Conservation (phyloP, 306 rosid species). For the Medicago arabica region DNA sequence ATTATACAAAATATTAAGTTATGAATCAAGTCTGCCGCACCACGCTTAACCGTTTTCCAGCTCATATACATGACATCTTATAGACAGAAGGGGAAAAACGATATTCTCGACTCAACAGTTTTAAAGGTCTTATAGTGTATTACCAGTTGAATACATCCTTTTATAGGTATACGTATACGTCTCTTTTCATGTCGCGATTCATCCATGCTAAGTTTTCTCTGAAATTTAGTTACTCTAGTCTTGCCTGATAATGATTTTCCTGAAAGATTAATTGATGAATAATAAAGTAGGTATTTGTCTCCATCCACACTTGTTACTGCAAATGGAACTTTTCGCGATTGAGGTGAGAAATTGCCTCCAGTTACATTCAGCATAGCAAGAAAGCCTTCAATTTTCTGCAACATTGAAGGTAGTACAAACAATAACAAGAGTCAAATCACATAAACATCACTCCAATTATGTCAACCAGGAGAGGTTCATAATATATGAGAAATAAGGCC, state of each 20-base stretch:
- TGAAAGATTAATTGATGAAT: conserved; percentile 67
- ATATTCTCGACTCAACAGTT: conserved; percentile 26
- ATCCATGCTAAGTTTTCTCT: conserved; percentile 65
- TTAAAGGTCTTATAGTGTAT: conserved; percentile 28
- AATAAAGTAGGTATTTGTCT: conserved; percentile 71
- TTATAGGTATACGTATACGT: conserved; percentile 71
- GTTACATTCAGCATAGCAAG: conserved; percentile 79
- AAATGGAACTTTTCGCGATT: conserved; percentile 79
- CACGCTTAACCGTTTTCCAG: not conserved
- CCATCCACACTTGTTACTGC: conserved; percentile 81
- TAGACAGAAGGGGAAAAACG: not conserved
- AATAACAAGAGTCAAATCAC: conserved; percentile 11
- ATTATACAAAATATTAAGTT: too few species aligned
- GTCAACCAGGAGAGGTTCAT: conserved; percentile 18
- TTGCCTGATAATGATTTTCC: conserved; percentile 55
- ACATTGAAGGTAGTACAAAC: not conserved
- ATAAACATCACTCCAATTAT: conserved; percentile 29
- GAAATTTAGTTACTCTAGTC: conserved; percentile 59
- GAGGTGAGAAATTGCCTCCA: conserved; percentile 79
- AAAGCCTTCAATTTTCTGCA: conserved; percentile 87
- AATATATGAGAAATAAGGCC: conserved; percentile 30
- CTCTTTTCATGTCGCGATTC: conserved; percentile 60
- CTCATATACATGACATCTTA: not conserved
- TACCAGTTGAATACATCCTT: conserved; percentile 85
- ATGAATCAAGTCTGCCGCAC: not conserved